Evolutionary conservation across 345 rosid species (phyloP).

Genomic region (Melastoma malabathricum): DNA sequence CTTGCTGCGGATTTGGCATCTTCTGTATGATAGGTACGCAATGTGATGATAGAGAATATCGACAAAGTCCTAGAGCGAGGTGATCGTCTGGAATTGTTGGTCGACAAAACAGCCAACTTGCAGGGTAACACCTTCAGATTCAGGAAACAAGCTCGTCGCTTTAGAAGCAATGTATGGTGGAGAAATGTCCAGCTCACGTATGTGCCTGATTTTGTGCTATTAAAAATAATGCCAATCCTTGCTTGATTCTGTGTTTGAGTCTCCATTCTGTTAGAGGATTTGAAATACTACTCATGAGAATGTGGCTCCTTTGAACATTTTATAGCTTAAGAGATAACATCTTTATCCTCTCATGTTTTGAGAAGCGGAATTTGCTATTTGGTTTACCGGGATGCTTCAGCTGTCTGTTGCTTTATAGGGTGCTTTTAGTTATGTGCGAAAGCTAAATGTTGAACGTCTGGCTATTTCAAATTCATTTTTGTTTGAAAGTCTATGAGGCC

Average conservation of each 20-base stretch:
- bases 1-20: background rate
- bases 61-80: slow-evolving; percentile 91
- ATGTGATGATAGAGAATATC: slow-evolving; percentile 93
- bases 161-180: slow-evolving; percentile 83
- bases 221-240: no score
- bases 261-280: no score
- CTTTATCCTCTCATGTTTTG: background rate
- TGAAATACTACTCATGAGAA: no score
- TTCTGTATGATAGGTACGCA: slow-evolving; percentile 40
- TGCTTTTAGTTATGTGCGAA: background rate
- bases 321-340: background rate
- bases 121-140: slow-evolving; percentile 93
- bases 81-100: slow-evolving; percentile 85
- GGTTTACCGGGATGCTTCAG: background rate
- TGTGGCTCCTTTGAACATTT: no score
- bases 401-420: background rate
- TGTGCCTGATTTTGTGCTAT: slow-evolving; percentile 8
- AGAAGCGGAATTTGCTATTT: background rate
- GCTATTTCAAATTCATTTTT: no score
- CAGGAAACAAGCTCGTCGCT: slow-evolving; percentile 88
- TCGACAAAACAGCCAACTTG: slow-evolving; percentile 88
- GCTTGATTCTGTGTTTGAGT: no score
- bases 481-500: no score
- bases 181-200: slow-evolving; percentile 86
- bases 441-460: no score